A percentile compares a stretch with the other conserved stretches of the same genome.
Conservation (phyloP, 257 asterid species). For the Cinchona pubescens region DNA sequence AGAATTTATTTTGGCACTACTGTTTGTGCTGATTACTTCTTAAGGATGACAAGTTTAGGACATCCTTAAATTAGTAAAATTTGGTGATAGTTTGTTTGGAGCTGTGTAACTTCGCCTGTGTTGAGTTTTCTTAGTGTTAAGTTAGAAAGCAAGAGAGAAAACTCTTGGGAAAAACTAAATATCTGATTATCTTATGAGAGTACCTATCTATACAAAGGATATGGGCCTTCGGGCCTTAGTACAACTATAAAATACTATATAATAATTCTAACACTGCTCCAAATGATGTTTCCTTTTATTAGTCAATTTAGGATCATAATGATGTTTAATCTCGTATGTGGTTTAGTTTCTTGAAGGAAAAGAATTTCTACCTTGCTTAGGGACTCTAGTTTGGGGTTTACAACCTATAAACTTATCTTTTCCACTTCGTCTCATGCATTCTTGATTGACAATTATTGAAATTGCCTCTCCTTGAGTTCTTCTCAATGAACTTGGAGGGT, state of each 20-base stretch:
- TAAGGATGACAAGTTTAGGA: background rate
- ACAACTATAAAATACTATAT: background rate
- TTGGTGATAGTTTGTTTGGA: background rate
- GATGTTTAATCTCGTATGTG: background rate
- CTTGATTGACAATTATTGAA: background rate
- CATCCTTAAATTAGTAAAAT: background rate
- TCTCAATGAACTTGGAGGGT: too few relatives aligned
- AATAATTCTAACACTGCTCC: too few relatives aligned
- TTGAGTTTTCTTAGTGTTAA: background rate
- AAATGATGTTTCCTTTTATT: background rate
- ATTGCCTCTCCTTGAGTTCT: too few relatives aligned
- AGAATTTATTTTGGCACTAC: too few relatives aligned
- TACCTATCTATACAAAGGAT: too few relatives aligned
- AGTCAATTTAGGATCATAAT: background rate
- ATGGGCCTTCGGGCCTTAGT: too few relatives aligned
- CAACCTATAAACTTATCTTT: background rate
- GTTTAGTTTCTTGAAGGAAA: background rate
- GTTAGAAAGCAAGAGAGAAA: too few relatives aligned
- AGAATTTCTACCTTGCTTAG: too few relatives aligned
- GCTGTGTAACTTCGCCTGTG: background rate
- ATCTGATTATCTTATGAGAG: too few relatives aligned
- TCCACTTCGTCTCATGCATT: background rate
- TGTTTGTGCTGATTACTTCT: background rate
- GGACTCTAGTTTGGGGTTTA: background rate
- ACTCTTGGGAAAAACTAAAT: constrained; percentile 43